Conservation (phyloP, 306 rosid species). For the Ziziphus jujuba region DNA sequence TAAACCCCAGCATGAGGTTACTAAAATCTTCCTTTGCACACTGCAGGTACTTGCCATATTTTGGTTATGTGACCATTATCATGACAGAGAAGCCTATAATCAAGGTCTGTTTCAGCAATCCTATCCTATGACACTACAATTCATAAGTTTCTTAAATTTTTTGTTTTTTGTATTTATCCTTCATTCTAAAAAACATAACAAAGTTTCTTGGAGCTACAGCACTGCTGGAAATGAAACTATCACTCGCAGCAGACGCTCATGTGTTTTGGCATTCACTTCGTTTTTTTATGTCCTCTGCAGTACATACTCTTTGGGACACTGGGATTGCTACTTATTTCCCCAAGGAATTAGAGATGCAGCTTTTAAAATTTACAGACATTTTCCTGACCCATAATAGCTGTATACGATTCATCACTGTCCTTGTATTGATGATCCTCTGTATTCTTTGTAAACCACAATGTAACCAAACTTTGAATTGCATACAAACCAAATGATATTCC, state of each 20-base stretch:
- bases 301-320: conserved; percentile 45
- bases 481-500: too few species aligned
- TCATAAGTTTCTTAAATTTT: not conserved
- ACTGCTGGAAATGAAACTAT: not conserved
- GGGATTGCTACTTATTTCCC: conserved; percentile 42
- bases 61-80: conserved; percentile 67
- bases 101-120: conserved; percentile 54
- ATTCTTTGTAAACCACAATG: too few species aligned
- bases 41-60: conserved; percentile 69
- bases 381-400: too few species aligned
- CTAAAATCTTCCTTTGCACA: not conserved
- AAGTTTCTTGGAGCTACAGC: too few species aligned
- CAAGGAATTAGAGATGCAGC: conserved; percentile 28
- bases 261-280: conserved; percentile 2
- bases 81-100: conserved; percentile 68
- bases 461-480: too few species aligned
- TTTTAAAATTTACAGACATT: too few species aligned
- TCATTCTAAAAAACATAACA: too few species aligned
- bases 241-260: not conserved
- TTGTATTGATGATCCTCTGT: too few species aligned
- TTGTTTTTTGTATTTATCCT: too few species aligned
- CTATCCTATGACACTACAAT: not conserved
- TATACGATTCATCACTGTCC: too few species aligned
- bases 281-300: conserved; percentile 35
- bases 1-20: too few species aligned